Conservation (phyloP, 257 asterid species). For the Solanum neorickii region DNA sequence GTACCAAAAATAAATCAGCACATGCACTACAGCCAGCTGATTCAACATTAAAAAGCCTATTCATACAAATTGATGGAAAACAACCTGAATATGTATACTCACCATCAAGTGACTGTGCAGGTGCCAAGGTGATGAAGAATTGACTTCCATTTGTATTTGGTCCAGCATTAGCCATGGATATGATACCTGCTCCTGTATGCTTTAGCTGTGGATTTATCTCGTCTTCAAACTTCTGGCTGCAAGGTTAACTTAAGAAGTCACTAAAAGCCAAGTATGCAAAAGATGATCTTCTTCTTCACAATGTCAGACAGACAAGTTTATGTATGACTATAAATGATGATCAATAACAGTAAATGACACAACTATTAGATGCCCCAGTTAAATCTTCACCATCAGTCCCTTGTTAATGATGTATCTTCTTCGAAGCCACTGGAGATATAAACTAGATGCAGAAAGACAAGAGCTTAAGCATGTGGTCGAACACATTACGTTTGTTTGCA, state of each 20-base stretch:
- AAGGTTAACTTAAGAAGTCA: background rate
- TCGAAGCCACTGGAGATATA: background rate
- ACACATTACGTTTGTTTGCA: background rate
- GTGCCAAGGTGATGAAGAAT: slow-evolving; percentile 90
- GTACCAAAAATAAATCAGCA: background rate
- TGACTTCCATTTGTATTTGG: slow-evolving; percentile 98
- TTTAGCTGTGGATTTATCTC: slow-evolving; percentile 74
- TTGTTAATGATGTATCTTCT: background rate
- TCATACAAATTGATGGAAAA: background rate
- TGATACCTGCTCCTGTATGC: slow-evolving; percentile 96
- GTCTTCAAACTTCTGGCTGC: slow-evolving; percentile 88
- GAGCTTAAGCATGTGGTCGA: background rate
- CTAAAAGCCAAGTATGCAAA: background rate
- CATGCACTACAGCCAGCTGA: background rate
- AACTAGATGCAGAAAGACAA: background rate
- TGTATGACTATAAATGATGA: background rate
- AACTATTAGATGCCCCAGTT: background rate
- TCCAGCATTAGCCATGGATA: slow-evolving; percentile 99
- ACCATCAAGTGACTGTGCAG: slow-evolving; percentile 95
- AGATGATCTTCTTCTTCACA: background rate
- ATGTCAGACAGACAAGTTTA: background rate
- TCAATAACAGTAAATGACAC: background rate
- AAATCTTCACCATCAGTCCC: background rate
- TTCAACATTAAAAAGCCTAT: background rate
- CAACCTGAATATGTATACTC: background rate